Evolutionary conservation across 192 early-diverging fungal species (phyloP).

Genomic region (Allomyces arbusculus): DNA sequence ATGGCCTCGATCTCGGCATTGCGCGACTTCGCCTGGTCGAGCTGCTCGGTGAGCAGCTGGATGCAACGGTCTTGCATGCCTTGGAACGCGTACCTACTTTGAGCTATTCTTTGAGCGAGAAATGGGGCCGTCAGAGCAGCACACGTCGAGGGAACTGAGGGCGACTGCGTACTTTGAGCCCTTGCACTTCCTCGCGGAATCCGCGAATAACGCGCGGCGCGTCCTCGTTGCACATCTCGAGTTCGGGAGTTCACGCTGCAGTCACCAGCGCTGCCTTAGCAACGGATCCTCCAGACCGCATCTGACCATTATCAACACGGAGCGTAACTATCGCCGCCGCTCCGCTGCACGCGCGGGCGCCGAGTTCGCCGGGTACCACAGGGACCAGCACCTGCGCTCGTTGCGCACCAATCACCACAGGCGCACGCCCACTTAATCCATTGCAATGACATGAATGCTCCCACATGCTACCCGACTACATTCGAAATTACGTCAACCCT

Average conservation of each 20-base stretch:
- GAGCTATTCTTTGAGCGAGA: conserved; percentile 16
- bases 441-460: too few relatives aligned
- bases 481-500: too few relatives aligned
- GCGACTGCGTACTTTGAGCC: conserved; percentile 17
- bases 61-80: conserved; percentile 19
- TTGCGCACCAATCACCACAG: too few relatives aligned
- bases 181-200: conserved; percentile 21
- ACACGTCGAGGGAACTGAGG: neutral
- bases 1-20: neutral
- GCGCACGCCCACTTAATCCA: too few relatives aligned
- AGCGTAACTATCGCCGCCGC: too few relatives aligned
- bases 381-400: too few relatives aligned
- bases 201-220: conserved; percentile 22
- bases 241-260: conserved; percentile 22
- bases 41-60: conserved; percentile 21
- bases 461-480: too few relatives aligned
- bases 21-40: neutral
- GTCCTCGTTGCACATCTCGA: conserved; percentile 22
- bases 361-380: too few relatives aligned
- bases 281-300: too few relatives aligned
- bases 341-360: too few relatives aligned
- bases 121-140: neutral
- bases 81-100: conserved; percentile 19
- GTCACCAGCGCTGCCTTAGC: too few relatives aligned
- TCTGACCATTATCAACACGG: too few relatives aligned